Conservation (phyloP, 108 stramenopile genomes). For the Discostella pseudostelligera region DNA sequence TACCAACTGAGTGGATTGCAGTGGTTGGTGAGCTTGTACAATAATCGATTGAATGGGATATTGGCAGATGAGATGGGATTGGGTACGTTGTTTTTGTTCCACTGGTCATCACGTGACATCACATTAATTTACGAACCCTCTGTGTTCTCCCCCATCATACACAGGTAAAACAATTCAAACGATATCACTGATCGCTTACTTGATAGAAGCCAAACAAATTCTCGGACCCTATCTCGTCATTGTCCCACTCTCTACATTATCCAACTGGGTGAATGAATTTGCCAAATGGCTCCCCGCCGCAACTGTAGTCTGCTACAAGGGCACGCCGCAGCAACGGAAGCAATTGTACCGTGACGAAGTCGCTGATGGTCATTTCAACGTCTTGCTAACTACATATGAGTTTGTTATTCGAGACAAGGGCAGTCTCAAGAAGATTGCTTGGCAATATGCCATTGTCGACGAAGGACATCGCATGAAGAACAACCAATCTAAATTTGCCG, state of each 20-base stretch:
- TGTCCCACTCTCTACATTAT: conserved; percentile 88
- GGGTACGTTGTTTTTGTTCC: conserved; percentile 24
- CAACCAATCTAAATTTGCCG: conserved; percentile 86
- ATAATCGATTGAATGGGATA: conserved; percentile 81
- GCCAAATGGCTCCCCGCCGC: conserved; percentile 72
- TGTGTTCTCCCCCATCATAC: neutral
- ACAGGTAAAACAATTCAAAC: conserved; percentile 94
- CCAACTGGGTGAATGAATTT: conserved; percentile 91
- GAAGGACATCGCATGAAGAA: conserved; percentile 98
- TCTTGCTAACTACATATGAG: conserved; percentile 91
- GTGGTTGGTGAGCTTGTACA: conserved; percentile 95
- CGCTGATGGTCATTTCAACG: conserved; percentile 79
- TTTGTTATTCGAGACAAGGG: conserved; percentile 90
- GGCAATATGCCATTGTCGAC: conserved; percentile 93
- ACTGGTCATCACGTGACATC: neutral
- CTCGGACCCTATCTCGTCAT: conserved; percentile 87
- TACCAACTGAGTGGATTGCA: conserved; percentile 96
- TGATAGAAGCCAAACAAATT: conserved; percentile 82
- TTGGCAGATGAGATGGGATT: conserved; percentile 81
- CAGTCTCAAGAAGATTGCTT: conserved; percentile 71
- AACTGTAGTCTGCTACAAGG: conserved; percentile 72
- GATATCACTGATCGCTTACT: conserved; percentile 86
- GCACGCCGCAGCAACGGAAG: conserved; percentile 64
- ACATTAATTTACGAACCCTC: conserved; percentile 6
- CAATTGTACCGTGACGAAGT: conserved; percentile 79